These are phyloP conservation scores for Dictyostelium brefeldianum DNA, from an alignment of 78 protist genomes.

Conservation along the genomic window DNA sequence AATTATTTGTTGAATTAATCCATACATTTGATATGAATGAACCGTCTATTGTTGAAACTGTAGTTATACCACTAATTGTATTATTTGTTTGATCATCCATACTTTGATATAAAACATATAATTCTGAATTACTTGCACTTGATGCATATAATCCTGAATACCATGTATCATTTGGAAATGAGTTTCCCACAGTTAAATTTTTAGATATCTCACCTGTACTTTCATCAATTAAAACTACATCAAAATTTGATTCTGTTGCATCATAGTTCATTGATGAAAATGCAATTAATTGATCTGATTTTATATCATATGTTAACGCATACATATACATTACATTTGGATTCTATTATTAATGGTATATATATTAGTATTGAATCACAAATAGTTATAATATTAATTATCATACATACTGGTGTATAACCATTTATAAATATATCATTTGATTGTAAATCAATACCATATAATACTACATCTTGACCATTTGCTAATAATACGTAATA, in stretches of 20 bases:
- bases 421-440: conserved; percentile 29
- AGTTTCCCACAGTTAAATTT: conserved; percentile 11
- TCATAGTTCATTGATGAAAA: conserved; percentile 34
- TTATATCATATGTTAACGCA: conserved; percentile 45
- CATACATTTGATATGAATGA: neutral
- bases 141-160: conserved; percentile 57
- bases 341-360: neutral
- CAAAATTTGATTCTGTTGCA: conserved; percentile 17
- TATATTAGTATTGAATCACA: neutral
- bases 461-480: conserved; percentile 3
- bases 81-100: conserved; percentile 17
- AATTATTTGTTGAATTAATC: conserved; percentile 8
- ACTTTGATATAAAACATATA: conserved; percentile 20
- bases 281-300: conserved; percentile 50
- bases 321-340: conserved; percentile 13
- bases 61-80: conserved; percentile 32
- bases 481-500: conserved; percentile 40
- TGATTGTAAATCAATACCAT: conserved; percentile 18
- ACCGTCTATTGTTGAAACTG: conserved; percentile 12
- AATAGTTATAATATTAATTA: no score
- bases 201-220: conserved; percentile 21
- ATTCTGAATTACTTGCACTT: neutral
- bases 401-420: conserved; percentile 62
- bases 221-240: conserved; percentile 54
- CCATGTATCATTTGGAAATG: conserved; percentile 30